Conservation (phyloP, 2,329 filamentous ascomycete genomes). For the Talaromyces islandicus region DNA sequence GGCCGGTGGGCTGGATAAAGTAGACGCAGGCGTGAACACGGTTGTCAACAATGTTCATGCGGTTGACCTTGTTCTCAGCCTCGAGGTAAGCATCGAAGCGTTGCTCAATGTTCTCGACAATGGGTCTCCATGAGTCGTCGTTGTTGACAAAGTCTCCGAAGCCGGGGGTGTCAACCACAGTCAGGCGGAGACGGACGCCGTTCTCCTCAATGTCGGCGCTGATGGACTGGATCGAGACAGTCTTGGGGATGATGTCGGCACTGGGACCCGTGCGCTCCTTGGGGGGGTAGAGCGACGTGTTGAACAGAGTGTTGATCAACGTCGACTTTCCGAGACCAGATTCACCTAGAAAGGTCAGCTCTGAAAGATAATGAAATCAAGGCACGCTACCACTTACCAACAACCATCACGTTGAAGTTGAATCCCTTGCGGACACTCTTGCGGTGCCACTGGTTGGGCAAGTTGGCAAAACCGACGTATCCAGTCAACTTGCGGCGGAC, state of each 20-base stretch:
- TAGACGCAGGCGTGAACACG: constrained; percentile 98
- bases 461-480: constrained; percentile 96
- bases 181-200: constrained; percentile 89
- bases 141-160: constrained; percentile 99
- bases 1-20: constrained; percentile 98
- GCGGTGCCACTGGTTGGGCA: constrained; percentile 99
- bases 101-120: constrained; percentile 99
- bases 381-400: constrained; percentile 62
- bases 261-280: constrained; percentile 98
- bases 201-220: constrained; percentile 98
- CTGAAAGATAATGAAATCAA: not conserved
- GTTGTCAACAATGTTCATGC: constrained; percentile 99
- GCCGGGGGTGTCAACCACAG: constrained; percentile 94
- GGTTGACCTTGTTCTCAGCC: constrained; percentile 99
- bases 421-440: constrained; percentile 99
- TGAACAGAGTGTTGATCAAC: constrained; percentile 98
- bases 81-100: constrained; percentile 97
- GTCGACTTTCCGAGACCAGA: constrained; percentile 98
- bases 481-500: constrained; percentile 96
- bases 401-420: constrained; percentile 99
- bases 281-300: constrained; percentile 96
- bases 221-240: constrained; percentile 88
- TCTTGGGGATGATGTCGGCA: constrained; percentile 98
- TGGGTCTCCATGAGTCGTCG: constrained; percentile 97
- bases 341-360: constrained; percentile 61